Percentiles rank a stretch among this genome's conserved stretches.
These are phyloP conservation scores for Penicillium griseofulvum DNA, from an alignment of 2,329 filamentous ascomycete genomes.

Conservation along the genomic window DNA sequence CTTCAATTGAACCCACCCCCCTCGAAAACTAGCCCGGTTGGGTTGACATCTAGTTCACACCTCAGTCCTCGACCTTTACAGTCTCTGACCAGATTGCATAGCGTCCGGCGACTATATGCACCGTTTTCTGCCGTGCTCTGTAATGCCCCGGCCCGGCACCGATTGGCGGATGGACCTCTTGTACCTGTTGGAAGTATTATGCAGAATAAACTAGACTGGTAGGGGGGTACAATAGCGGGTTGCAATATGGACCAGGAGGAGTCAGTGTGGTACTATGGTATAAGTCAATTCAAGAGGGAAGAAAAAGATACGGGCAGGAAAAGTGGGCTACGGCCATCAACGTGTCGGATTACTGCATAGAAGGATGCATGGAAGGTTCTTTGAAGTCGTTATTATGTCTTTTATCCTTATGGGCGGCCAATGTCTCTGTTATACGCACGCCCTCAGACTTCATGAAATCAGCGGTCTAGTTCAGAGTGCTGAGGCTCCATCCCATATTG, in stretches of 20 bases:
- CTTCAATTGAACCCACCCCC: background rate
- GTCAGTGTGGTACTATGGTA: slow-evolving; percentile 5
- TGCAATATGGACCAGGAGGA: slow-evolving; percentile 14
- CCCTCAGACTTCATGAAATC: slow-evolving; percentile 8
- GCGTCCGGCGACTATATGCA: slow-evolving; percentile 4
- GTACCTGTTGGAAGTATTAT: slow-evolving; percentile 5
- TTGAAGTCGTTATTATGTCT: slow-evolving; percentile 10
- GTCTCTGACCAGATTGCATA: slow-evolving; percentile 6
- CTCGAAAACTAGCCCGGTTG: slow-evolving; percentile 6
- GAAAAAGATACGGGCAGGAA: slow-evolving; percentile 5
- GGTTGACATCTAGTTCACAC: background rate
- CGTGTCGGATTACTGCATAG: slow-evolving; percentile 30
- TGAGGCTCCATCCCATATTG: background rate
- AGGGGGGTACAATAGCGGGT: slow-evolving; percentile 14
- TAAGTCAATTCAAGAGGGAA: background rate
- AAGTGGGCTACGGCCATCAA: slow-evolving; percentile 16
- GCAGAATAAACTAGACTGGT: slow-evolving; percentile 1
- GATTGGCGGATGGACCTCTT: slow-evolving; percentile 4
- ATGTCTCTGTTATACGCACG: slow-evolving; percentile 5
- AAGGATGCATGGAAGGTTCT: slow-evolving; percentile 37
- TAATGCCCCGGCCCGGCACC: background rate
- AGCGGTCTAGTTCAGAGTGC: slow-evolving; percentile 10
- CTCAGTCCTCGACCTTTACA: slow-evolving; percentile 5
- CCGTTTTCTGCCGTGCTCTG: slow-evolving; percentile 12
- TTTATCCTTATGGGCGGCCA: background rate